A percentile compares a stretch with the other conserved stretches of the same genome.
Conservation (phyloP, 129 eudicot genomes). For the Logfia minima region DNA sequence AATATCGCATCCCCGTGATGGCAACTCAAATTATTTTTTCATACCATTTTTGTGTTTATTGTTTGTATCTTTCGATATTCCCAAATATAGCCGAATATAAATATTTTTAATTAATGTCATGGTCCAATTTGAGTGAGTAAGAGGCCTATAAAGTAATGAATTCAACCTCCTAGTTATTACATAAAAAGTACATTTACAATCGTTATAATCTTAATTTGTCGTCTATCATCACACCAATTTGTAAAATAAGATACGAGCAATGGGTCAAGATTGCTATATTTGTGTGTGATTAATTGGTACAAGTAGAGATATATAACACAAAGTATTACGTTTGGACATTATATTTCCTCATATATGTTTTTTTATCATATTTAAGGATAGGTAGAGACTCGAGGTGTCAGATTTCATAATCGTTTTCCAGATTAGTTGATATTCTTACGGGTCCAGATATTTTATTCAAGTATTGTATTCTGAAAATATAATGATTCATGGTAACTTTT, state of each 20-base stretch:
- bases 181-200: background rate
- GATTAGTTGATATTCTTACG: background rate
- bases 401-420: background rate
- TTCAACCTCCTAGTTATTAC: background rate
- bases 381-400: background rate
- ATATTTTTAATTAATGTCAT: conserved; percentile 4
- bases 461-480: background rate
- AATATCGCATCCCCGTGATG: conserved; percentile 32
- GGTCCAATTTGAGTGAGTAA: conserved; percentile 3
- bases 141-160: background rate
- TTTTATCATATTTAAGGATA: background rate
- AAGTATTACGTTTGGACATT: background rate
- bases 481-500: too few species aligned
- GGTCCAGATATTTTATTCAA: background rate
- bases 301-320: background rate
- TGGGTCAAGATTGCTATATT: background rate
- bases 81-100: conserved; percentile 16
- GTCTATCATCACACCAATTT: background rate
- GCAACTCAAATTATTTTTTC: conserved; percentile 23
- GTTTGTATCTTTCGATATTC: conserved; percentile 18
- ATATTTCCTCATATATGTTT: background rate
- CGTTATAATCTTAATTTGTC: background rate
- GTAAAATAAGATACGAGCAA: background rate
- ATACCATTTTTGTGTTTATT: conserved; percentile 18
- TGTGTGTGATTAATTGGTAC: background rate